Base-by-base conservation (phyloP, 176 grass and related monocot genomes). In the Melocanna baccifera region DNA sequence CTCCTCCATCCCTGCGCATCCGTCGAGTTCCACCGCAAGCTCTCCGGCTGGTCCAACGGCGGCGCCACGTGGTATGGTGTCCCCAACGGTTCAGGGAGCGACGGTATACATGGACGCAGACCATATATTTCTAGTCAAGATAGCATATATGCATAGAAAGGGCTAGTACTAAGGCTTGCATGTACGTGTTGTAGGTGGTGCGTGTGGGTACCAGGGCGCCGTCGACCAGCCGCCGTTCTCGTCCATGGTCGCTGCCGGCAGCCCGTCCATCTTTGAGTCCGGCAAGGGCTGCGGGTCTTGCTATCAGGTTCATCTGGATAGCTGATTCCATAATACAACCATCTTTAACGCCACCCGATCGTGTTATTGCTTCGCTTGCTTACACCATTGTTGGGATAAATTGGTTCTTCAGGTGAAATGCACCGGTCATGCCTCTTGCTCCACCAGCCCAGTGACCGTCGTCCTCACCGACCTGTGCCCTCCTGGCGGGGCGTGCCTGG, bases 231-330 rank as follows among this genome's bases (percentile, higher is more conserved):
- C 88, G 19, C 93, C 93, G 9, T 91, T 95, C 63, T 79, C 88
- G 13, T 90, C 90, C 79, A 87, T 92, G 88, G 83, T 92, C 45
- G 67, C 93, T 5, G 62, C 62, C 13, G 62, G 62, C 62, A 65
- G 80, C 46, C 92, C 95, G 42, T 87, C 89, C n/a, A 85, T 98
- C 82, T 98, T 88, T 67, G 22, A 69, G 47, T 67, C 51, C 39
- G 92, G 95, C 76, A 81, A 90, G 79, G 92, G 96, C 65, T 95
- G 96, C 26, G 93, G 96, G 14, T 71, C 96, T 45, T 95, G 96
- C 79, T 94, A 91, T 51, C 85, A 92, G 92, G 94, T 96, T 73
- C 15, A 9, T 29, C 18, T 45, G 9, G 42, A 59, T n/a, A 57
- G 28, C 20, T 16, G 46, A 45, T 14, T 25, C 63, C 67, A 45